Percentiles rank a stretch among this genome's conserved stretches.
Conservation (phyloP, 345 rosid species). For the Mercurialis annua region DNA sequence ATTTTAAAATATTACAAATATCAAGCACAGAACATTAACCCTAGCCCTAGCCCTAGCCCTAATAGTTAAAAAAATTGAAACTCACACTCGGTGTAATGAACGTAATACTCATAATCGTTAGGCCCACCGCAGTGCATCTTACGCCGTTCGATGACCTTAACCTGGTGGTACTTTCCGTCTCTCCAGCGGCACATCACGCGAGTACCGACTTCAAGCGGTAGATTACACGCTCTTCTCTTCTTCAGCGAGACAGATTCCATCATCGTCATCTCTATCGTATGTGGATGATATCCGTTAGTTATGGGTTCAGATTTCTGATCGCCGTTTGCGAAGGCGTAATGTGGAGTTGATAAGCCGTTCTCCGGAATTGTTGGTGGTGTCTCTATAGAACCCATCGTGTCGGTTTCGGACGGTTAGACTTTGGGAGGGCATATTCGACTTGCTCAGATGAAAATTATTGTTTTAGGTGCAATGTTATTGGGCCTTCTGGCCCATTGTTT, state of each 20-base stretch:
- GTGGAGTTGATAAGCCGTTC: slow-evolving; percentile 28
- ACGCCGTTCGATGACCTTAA: slow-evolving; percentile 94
- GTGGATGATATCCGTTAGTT: slow-evolving; percentile 26
- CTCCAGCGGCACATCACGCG: slow-evolving; percentile 98
- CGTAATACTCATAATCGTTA: slow-evolving; percentile 90
- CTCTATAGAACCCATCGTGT: slow-evolving; percentile 76
- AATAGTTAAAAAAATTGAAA: neutral
- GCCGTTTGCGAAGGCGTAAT: slow-evolving; percentile 26
- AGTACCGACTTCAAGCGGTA: slow-evolving; percentile 93
- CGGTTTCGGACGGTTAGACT: neutral
- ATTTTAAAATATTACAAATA: too few relatives aligned
- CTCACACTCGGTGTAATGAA: slow-evolving; percentile 97
- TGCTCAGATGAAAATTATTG: too few relatives aligned
- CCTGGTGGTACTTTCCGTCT: slow-evolving; percentile 90
- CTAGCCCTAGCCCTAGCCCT: slow-evolving; percentile 24
- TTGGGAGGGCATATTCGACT: neutral
- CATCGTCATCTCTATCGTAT: slow-evolving; percentile 19
- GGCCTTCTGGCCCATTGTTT: neutral
- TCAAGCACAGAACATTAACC: neutral
- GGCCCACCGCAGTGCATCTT: slow-evolving; percentile 44
- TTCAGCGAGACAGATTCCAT: slow-evolving; percentile 49
- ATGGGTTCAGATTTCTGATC: slow-evolving; percentile 30
- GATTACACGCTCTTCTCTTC: slow-evolving; percentile 59
- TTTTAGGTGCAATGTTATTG: neutral
- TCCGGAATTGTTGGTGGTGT: slow-evolving; percentile 37